phyloP scores from a whole-genome alignment of 1,284 basidiomycete species.

The Spongispora temasekensis region DNA sequence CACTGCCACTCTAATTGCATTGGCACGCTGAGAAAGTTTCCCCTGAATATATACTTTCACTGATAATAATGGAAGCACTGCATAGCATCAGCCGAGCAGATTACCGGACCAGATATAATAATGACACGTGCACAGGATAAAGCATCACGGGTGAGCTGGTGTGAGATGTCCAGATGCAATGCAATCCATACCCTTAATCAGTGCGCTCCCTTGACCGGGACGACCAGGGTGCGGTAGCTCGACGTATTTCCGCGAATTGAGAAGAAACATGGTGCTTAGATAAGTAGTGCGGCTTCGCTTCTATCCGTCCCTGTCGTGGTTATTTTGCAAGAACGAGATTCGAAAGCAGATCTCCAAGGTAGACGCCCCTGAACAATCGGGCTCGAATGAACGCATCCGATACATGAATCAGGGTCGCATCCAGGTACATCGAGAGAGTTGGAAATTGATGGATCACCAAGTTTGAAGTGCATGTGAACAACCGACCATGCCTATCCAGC shows the following conservation, averaged over 20 bases:
- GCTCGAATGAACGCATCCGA: constrained; percentile 24
- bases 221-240: not conserved
- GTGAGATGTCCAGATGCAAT: no score
- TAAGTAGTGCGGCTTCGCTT: constrained; percentile 14
- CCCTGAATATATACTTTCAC: constrained; percentile 15
- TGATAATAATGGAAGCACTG: constrained; percentile 1
- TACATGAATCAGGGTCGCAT: constrained; percentile 33
- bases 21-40: constrained; percentile 12
- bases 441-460: constrained; percentile 21
- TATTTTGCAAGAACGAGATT: constrained; percentile 19
- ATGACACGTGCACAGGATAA: not conserved
- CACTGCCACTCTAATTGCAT: constrained; percentile 2
- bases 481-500: no score
- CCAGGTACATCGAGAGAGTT: constrained; percentile 20
- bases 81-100: constrained; percentile 1
- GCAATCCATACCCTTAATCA: no score
- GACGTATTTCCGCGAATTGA: constrained; percentile 24
- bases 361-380: constrained; percentile 24
- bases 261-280: constrained; percentile 8
- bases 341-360: constrained; percentile 18
- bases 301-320: constrained; percentile 31
- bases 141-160: not conserved
- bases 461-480: not conserved
- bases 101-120: not conserved
- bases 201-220: constrained; percentile 3